These are phyloP conservation scores for Berberis thunbergii DNA, from an alignment of 164 flowering plant species.

Conservation along the genomic window DNA sequence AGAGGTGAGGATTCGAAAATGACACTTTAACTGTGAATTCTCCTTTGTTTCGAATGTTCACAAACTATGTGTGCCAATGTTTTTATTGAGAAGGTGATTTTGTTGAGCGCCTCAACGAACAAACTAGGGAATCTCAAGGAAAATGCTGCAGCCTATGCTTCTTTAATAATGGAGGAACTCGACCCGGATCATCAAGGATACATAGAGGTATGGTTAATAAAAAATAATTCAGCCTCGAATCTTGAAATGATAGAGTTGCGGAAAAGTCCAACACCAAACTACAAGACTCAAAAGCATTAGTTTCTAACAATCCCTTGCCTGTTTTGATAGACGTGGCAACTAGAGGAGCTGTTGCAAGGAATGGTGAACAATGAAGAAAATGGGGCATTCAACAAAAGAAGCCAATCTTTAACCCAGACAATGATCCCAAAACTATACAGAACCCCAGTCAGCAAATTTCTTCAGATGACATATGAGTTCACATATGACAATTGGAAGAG, in stretches of 20 bases:
- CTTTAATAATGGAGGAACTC: slow-evolving; percentile 92
- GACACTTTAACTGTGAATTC: background rate
- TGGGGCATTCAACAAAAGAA: slow-evolving; percentile 11
- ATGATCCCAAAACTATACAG: slow-evolving; percentile 79
- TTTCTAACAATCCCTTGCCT: background rate
- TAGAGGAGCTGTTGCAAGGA: slow-evolving; percentile 63
- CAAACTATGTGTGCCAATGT: background rate
- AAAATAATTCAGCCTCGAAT: no score
- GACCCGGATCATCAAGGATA: slow-evolving; percentile 88
- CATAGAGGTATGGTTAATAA: slow-evolving; percentile 49
- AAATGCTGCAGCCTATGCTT: slow-evolving; percentile 62
- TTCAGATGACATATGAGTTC: slow-evolving; percentile 27
- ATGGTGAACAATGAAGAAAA: slow-evolving; percentile 41
- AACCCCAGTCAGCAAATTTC: slow-evolving; percentile 42
- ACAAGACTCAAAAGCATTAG: background rate
- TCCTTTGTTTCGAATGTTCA: background rate
- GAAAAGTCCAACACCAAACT: background rate
- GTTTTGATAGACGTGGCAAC: slow-evolving; percentile 74
- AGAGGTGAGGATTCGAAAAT: slow-evolving; percentile 42
- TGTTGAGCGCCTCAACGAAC: slow-evolving; percentile 87
- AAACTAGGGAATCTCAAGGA: slow-evolving; percentile 63
- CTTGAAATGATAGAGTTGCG: no score
- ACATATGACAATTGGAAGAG: slow-evolving; percentile 64
- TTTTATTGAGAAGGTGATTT: slow-evolving; percentile 46
- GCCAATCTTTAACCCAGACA: slow-evolving; percentile 46